These are phyloP conservation scores for Serendipita indica DNA, from an alignment of 768 basidiomycete genomes.

Conservation along the genomic window DNA sequence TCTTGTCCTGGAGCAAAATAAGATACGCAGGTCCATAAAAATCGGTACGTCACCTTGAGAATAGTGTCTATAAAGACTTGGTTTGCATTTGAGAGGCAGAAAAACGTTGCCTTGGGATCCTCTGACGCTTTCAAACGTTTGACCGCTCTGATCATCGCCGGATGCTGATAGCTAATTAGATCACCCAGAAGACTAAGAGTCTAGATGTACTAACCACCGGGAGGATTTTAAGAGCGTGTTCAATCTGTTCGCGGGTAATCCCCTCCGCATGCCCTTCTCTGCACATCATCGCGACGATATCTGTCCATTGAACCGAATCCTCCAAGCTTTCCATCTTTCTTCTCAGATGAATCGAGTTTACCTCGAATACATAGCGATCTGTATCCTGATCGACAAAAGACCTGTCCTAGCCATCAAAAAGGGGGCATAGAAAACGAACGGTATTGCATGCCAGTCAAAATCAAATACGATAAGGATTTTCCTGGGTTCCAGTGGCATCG, in stretches of 20 bases:
- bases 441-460: neutral
- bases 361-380: conserved; percentile 85
- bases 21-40: neutral
- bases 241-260: conserved; percentile 57
- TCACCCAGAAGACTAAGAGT: neutral
- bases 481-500: conserved; percentile 4
- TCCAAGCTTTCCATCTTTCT: conserved; percentile 61
- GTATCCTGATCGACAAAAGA: conserved; percentile 92
- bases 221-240: conserved; percentile 58
- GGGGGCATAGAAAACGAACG: neutral
- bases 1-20: conserved; percentile 44
- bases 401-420: conserved; percentile 28
- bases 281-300: conserved; percentile 68
- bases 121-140: conserved; percentile 49
- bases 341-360: conserved; percentile 71
- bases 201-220: conserved; percentile 54
- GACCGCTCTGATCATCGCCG: conserved; percentile 91
- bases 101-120: conserved; percentile 56
- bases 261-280: conserved; percentile 56
- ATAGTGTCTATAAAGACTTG: conserved; percentile 82
- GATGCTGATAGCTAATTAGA: conserved; percentile 71
- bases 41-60: conserved; percentile 50
- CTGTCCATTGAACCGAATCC: conserved; percentile 69
- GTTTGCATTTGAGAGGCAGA: conserved; percentile 92
- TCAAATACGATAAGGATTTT: neutral